phyloP scores from a whole-genome alignment of 805 yeast genomes.

The Crinitomyces ghanaensis region DNA sequence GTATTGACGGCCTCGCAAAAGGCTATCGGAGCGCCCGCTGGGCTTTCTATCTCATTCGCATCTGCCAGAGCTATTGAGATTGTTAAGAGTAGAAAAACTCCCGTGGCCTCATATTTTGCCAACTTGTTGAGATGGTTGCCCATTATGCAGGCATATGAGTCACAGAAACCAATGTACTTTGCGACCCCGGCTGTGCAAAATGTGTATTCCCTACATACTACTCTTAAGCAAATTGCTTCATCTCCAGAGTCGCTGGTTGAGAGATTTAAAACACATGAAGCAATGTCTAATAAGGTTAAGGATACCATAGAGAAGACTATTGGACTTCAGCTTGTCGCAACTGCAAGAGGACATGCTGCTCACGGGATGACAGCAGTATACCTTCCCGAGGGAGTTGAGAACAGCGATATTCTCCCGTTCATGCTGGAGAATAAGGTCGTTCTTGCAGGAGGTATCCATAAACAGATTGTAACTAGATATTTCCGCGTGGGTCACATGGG shows the following conservation, averaged over 20 bases:
- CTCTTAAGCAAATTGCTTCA: slow-evolving; percentile 57
- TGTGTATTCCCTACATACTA: slow-evolving; percentile 65
- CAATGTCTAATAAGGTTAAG: slow-evolving; percentile 58
- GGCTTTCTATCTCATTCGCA: slow-evolving; percentile 67
- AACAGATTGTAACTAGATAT: slow-evolving; percentile 66
- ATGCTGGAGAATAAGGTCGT: slow-evolving; percentile 57
- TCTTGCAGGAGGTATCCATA: slow-evolving; percentile 85
- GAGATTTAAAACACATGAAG: slow-evolving; percentile 53
- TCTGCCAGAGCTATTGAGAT: slow-evolving; percentile 69
- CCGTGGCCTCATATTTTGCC: slow-evolving; percentile 47
- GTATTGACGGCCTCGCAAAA: slow-evolving; percentile 90
- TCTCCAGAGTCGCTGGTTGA: slow-evolving; percentile 35
- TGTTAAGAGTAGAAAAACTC: slow-evolving; percentile 34
- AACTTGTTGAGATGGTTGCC: slow-evolving; percentile 80
- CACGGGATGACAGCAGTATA: slow-evolving; percentile 80
- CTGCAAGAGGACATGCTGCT: slow-evolving; percentile 51
- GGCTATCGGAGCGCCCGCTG: slow-evolving; percentile 92
- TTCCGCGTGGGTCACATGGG: slow-evolving; percentile 98
- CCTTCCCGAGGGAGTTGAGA: slow-evolving; percentile 64
- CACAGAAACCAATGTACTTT: slow-evolving; percentile 69
- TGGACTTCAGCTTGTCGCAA: slow-evolving; percentile 64
- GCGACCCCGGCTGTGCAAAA: slow-evolving; percentile 96
- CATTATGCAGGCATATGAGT: slow-evolving; percentile 75
- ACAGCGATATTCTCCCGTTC: slow-evolving; percentile 48
- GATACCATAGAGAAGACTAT: slow-evolving; percentile 34